Evolutionary conservation across 768 basidiomycete species (phyloP).

Genomic region (Panaeolus cyanescens): DNA sequence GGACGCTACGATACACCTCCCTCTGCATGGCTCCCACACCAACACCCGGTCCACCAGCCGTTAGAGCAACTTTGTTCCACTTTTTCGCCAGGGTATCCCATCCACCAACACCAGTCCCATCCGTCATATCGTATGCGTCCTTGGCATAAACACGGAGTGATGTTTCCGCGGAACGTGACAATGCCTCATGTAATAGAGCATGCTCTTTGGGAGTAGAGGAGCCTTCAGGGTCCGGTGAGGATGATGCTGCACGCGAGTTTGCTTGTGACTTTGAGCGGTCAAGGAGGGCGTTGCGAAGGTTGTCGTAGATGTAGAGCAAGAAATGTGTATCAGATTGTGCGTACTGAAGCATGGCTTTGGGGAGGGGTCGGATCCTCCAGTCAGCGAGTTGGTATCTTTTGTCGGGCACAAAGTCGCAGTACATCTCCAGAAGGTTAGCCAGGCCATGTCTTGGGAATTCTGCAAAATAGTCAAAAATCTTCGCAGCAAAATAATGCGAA

Average conservation of each 20-base stretch:
- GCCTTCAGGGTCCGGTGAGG: conserved; percentile 9
- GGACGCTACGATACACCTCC: conserved; percentile 69
- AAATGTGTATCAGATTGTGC: conserved; percentile 97
- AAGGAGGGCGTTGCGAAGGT: conserved; percentile 85
- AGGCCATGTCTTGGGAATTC: conserved; percentile 86
- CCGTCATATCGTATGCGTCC: conserved; percentile 67
- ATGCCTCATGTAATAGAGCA: conserved; percentile 58
- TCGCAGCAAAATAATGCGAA: background rate
- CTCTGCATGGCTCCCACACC: conserved; percentile 47
- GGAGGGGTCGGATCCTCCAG: conserved; percentile 93
- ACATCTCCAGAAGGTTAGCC: conserved; percentile 82
- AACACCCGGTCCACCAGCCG: conserved; percentile 34
- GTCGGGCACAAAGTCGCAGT: conserved; percentile 88
- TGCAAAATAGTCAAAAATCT: conserved; percentile 24
- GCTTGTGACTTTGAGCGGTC: conserved; percentile 52
- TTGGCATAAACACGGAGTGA: conserved; percentile 70
- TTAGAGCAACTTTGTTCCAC: conserved; percentile 73
- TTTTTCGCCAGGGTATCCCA: conserved; percentile 80
- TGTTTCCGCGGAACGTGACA: conserved; percentile 77
- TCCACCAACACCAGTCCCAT: conserved; percentile 67
- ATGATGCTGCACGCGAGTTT: conserved; percentile 22
- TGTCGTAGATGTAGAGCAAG: conserved; percentile 90
- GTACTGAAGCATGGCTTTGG: conserved; percentile 87
- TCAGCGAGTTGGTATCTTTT: conserved; percentile 97
- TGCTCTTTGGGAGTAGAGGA: conserved; percentile 22